These are phyloP conservation scores for Termitomyces heimii DNA, from an alignment of 768 basidiomycete species.

Conservation along the genomic window DNA sequence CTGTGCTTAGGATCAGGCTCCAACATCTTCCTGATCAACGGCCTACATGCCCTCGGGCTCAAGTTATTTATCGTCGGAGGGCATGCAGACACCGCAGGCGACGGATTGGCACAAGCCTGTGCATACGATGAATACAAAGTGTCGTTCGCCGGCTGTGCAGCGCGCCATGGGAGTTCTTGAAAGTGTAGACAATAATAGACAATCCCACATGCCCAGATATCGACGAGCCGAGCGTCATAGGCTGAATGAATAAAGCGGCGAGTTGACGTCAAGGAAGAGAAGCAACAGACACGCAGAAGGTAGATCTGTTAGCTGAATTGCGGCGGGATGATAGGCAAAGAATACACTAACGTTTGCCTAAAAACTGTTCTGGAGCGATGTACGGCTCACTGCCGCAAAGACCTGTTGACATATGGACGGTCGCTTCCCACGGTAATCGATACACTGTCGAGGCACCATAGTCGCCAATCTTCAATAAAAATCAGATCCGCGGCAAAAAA, in stretches of 20 bases:
- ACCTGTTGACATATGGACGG: conserved; percentile 95
- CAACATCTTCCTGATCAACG: conserved; percentile 87
- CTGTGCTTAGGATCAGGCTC: conserved; percentile 87
- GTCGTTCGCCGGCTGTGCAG: conserved; percentile 74
- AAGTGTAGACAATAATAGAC: conserved; percentile 99
- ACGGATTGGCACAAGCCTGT: conserved; percentile 44
- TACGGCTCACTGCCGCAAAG: conserved; percentile 98
- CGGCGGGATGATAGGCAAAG: conserved; percentile 17
- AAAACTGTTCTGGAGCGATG: conserved; percentile 97
- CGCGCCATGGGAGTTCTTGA: conserved; percentile 97
- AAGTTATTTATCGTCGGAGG: conserved; percentile 83
- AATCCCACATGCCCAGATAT: conserved; percentile 95
- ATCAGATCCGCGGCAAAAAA: neutral
- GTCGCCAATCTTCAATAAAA: conserved; percentile 74
- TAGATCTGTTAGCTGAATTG: conserved; percentile 32
- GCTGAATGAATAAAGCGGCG: conserved; percentile 40
- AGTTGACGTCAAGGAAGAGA: neutral
- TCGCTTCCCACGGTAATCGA: conserved; percentile 95
- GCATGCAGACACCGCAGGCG: conserved; percentile 38
- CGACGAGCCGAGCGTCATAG: conserved; percentile 95
- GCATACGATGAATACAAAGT: conserved; percentile 76
- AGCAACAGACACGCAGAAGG: conserved; percentile 10
- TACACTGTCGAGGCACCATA: conserved; percentile 99
- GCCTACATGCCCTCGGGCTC: conserved; percentile 77
- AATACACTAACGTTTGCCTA: conserved; percentile 83